phyloP scores from a whole-genome alignment of 352 stramenopile genomes.

The Pythium apleroticum region DNA sequence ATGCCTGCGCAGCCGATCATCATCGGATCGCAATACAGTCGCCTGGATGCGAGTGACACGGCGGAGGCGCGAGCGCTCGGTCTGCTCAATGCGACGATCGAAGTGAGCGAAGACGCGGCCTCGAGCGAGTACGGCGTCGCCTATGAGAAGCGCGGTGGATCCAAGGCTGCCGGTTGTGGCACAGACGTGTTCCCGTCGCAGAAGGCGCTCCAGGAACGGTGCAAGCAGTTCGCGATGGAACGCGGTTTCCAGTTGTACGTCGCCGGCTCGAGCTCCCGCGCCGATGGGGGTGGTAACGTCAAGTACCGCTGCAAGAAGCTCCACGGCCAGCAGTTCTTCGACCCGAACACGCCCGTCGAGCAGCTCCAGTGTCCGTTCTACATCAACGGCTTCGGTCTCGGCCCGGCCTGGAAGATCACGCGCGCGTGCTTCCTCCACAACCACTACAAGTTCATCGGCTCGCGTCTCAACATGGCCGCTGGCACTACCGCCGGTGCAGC shows the following conservation, averaged over 20 bases:
- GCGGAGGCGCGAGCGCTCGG: conserved; percentile 45
- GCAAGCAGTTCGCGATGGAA: conserved; percentile 77
- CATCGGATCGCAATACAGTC: conserved; percentile 44
- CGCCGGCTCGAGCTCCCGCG: conserved; percentile 57
- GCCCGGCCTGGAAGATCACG: conserved; percentile 72
- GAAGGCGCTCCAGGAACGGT: conserved; percentile 66
- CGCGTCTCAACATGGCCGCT: conserved; percentile 28
- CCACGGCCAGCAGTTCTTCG: conserved; percentile 75
- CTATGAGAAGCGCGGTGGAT: conserved; percentile 76
- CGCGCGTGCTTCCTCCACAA: conserved; percentile 76
- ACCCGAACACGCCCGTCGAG: conserved; percentile 44
- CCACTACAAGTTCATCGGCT: conserved; percentile 86
- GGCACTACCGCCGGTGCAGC: conserved; percentile 8
- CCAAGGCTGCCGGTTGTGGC: conserved; percentile 47
- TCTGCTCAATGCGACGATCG: conserved; percentile 44
- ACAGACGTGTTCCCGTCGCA: conserved; percentile 61
- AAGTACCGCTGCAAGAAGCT: conserved; percentile 86
- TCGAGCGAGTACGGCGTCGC: conserved; percentile 65
- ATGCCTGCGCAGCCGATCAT: background rate
- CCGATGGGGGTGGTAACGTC: conserved; percentile 74
- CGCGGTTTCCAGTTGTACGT: conserved; percentile 77
- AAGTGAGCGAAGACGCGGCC: conserved; percentile 42
- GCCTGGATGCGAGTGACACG: conserved; percentile 61
- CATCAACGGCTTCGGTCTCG: conserved; percentile 75
- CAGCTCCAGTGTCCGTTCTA: conserved; percentile 78